These are phyloP conservation scores for Hypoxylon subgilvum DNA, from an alignment of 495 filamentous ascomycete species.

Conservation along the genomic window DNA sequence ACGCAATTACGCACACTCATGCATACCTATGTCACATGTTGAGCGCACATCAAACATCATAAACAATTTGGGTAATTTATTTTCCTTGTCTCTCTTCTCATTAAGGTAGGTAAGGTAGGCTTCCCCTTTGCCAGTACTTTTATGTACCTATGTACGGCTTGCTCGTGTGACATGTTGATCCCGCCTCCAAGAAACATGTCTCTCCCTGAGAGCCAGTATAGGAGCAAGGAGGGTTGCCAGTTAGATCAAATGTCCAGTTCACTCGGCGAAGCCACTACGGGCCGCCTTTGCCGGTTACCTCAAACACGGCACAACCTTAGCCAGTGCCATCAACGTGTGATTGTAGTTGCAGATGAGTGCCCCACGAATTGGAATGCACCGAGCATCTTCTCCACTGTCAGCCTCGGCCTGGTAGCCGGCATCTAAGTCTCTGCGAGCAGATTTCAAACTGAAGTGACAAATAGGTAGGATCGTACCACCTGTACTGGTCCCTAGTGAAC, in stretches of 20 bases:
- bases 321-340: conserved; percentile 8
- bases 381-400: too few species aligned
- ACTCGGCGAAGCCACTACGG: conserved; percentile 6
- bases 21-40: too few species aligned
- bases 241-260: too few species aligned
- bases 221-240: conserved; percentile 9
- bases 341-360: conserved; percentile 3
- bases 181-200: conserved; percentile 9
- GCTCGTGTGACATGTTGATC: background rate
- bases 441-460: conserved; percentile 32
- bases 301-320: background rate
- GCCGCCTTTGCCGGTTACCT: conserved; percentile 2
- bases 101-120: conserved; percentile 10
- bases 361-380: too few species aligned
- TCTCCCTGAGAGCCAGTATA: background rate
- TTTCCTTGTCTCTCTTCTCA: conserved; percentile 25
- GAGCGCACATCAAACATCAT: background rate
- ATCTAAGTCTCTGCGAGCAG: conserved; percentile 17
- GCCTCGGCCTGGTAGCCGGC: conserved; percentile 9
- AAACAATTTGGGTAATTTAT: conserved; percentile 32
- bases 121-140: background rate
- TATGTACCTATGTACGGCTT: conserved; percentile 22
- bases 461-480: conserved; percentile 12
- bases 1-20: too few species aligned
- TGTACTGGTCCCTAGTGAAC: conserved; percentile 24